Base-by-base conservation (phyloP, 2,329 filamentous ascomycete species). In the Talaromyces sp. region DNA sequence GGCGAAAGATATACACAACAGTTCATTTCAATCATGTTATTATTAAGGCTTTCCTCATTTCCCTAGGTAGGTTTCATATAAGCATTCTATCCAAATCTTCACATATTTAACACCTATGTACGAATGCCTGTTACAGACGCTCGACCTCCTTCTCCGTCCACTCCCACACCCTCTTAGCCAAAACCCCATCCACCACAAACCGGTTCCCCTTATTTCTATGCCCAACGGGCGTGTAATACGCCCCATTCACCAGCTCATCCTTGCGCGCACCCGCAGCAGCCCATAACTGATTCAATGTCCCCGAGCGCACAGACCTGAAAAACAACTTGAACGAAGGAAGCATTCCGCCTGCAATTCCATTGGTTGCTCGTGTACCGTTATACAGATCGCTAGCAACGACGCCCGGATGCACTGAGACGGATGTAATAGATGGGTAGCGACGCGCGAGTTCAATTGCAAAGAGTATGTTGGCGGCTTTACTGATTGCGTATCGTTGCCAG, bases 401-500 rank as follows among this genome's bases (percentile, higher is more conserved):
- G 2, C 84, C 84, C 0, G 84, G 84, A 63, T 86, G 84, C 0
- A 86, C 69, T 0, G 81, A 78, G 10, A 85, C 76, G 25, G 78
- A 77, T 25, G 75, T 77, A 1, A 84, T 74, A 19, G 76, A 68
- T 0, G 81, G 81, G 62, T 81, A 76, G 1, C 79, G 78, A 7
- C 79, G 76, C 3, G 80, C 80, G 4, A 85, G 68, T 67, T 83
- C 80, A 0, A 76, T 70, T 2, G 81, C 81, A 56, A 81, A 81
- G 5, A 83, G 70, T 33, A 84, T 78, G 61, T 82, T 84, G 2
- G 82, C 83, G 0, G 82, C 77, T 69, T 85, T 86, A 66, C 80
- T 82, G n/a, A 81, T 79, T 9, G 77, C 81, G 68, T 86, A 86
- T 1, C 82, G 81, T 2, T 74, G 71, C 76, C 79, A 82, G 3